Base-by-base conservation (phyloP, 2,329 filamentous ascomycete species). In the Claviceps sorghi region DNA sequence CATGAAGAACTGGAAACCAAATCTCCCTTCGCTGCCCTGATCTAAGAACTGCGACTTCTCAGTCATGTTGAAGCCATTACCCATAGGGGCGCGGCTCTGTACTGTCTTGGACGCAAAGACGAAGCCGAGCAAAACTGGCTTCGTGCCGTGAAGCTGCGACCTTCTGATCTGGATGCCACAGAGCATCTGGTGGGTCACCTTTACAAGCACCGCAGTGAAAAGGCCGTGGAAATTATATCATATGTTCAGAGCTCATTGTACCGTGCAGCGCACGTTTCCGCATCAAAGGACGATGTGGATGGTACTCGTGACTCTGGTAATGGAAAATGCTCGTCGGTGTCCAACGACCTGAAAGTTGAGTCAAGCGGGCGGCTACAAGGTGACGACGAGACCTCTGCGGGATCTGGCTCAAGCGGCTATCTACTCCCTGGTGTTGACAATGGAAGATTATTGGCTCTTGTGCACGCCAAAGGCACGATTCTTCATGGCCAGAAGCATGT, bases 401-500 rank as follows among this genome's bases (percentile, higher is more conserved):
- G 62, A 1, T 67, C 67, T 56, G 67, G 64, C 21, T 65, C 65
- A 17, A 67, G 65, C 65, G 90, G 89, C 17, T 97, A 95, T 65
- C 79, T 82, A 15, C 83, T 98, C 44, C 79, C 89, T 5, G 89
- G 84, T 2, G 81, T 78, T 44, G 93, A 98, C 59, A 97, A 96
- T 64, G 93, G 91, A 9, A 81, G 93, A 54, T 88, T 98, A 61
- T 77, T 98, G 45, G 86, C 89, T n/a, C 76, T 98, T 17, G 82
- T 97, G 42, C 93, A 98, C 68, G 90, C 91, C 21, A 98, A 97
- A 67, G 93, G 91, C n/a, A 97, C 97, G 57, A 94, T 97, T 84
- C 75, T 97, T 1, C 98, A 98, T 67, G 82, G 87, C 29, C 71
- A 94, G 32, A 91, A 91, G 46, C 84, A 96, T 58, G 86, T 93